These are phyloP conservation scores for Carex cristatella DNA, from an alignment of 176 grass and related monocot genomes.

Conservation along the genomic window DNA sequence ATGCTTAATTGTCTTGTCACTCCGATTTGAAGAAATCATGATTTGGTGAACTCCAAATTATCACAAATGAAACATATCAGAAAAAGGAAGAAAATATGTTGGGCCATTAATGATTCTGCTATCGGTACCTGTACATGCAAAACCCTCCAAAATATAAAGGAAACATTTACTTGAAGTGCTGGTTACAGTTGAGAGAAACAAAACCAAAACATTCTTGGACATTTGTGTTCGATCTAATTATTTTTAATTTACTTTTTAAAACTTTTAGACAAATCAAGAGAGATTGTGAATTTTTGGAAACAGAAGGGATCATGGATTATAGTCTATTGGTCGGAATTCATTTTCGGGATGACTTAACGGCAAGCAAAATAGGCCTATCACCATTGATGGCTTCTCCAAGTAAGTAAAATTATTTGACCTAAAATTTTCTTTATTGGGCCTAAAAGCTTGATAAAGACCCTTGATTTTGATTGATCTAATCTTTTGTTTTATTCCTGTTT, in stretches of 20 bases:
- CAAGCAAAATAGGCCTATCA: slow-evolving; percentile 46
- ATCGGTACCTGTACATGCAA: neutral
- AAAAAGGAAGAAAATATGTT: neutral
- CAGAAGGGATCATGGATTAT: slow-evolving; percentile 91
- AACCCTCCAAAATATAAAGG: neutral
- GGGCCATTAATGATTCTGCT: neutral
- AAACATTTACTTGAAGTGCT: neutral
- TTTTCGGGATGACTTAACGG: slow-evolving; percentile 64
- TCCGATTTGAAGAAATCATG: neutral
- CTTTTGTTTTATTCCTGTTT: neutral
- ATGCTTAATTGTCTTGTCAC: neutral
- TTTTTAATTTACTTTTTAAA: neutral
- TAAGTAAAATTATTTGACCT: slow-evolving; percentile 31
- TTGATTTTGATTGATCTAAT: slow-evolving; percentile 15
- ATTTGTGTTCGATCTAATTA: neutral
- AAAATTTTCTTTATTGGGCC: slow-evolving; percentile 15
- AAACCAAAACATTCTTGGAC: neutral
- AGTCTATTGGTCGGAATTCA: slow-evolving; percentile 92
- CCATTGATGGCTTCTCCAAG: slow-evolving; percentile 62
- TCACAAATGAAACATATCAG: neutral
- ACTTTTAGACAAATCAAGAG: slow-evolving; percentile 55
- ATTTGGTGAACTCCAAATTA: neutral
- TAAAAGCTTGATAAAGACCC: neutral
- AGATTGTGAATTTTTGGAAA: slow-evolving; percentile 88
- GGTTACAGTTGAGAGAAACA: neutral